These are phyloP conservation scores for Macrolepiota albuminosa DNA, from an alignment of 768 basidiomycete species.

Conservation along the genomic window DNA sequence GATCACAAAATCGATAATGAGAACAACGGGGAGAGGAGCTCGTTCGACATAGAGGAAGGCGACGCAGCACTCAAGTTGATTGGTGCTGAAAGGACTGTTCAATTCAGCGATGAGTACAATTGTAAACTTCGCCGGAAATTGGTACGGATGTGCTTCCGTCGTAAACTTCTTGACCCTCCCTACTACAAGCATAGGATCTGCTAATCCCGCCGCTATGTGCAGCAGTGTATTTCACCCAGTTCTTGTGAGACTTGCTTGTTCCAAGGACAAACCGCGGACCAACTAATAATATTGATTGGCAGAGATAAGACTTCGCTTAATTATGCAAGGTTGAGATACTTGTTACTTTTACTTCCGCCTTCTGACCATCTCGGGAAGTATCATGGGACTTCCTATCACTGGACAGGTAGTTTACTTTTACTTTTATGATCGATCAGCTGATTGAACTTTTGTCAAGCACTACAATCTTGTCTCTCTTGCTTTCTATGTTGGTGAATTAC, in stretches of 20 bases:
- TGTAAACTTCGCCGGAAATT: conserved; percentile 51
- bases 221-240: conserved; percentile 67
- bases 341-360: not conserved
- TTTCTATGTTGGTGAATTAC: conserved; percentile 52
- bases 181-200: conserved; percentile 30
- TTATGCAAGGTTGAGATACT: conserved; percentile 50
- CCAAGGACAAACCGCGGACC: not conserved
- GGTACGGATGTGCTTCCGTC: conserved; percentile 25
- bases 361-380: conserved; percentile 26
- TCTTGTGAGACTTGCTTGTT: conserved; percentile 35
- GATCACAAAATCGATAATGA: conserved; percentile 29
- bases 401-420: conserved; percentile 39
- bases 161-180: not conserved
- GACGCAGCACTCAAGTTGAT: conserved; percentile 63
- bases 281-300: not conserved
- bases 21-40: conserved; percentile 20
- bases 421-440: not conserved
- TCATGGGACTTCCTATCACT: conserved; percentile 63
- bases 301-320: conserved; percentile 70
- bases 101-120: conserved; percentile 63
- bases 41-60: conserved; percentile 36
- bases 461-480: conserved; percentile 63
- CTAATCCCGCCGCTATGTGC: conserved; percentile 54
- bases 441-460: conserved; percentile 27
- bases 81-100: conserved; percentile 40